phyloP scores from a whole-genome alignment of 352 stramenopile genomes.

The Pythium biforme region DNA sequence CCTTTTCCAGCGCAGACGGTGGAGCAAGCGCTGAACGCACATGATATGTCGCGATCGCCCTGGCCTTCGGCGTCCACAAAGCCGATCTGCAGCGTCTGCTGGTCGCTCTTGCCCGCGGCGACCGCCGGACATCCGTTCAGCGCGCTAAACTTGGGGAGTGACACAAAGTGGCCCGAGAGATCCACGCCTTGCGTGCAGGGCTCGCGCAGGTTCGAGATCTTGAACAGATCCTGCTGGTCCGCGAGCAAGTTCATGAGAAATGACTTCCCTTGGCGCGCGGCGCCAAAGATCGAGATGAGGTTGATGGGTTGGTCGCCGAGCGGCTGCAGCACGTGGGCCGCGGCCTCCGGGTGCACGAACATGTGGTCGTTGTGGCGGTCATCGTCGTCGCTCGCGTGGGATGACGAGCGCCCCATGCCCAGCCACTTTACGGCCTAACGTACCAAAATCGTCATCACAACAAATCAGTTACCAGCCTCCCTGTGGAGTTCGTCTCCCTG shows the following conservation, averaged over 20 bases:
- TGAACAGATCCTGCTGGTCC: constrained; percentile 84
- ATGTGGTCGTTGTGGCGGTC: constrained; percentile 50
- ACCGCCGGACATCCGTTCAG: constrained; percentile 63
- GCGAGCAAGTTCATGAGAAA: constrained; percentile 88
- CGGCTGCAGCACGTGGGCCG: constrained; percentile 57
- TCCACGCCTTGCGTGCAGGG: constrained; percentile 86
- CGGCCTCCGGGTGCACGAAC: constrained; percentile 63
- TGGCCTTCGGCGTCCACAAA: constrained; percentile 87
- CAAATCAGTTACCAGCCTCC: too few relatives aligned
- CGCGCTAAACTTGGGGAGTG: constrained; percentile 62
- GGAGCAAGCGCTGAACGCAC: constrained; percentile 27
- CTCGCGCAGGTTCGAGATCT: constrained; percentile 85
- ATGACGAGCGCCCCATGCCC: constrained; percentile 44
- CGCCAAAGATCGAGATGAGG: constrained; percentile 85
- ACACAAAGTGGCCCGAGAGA: constrained; percentile 73
- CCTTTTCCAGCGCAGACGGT: not conserved
- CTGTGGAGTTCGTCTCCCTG: too few relatives aligned
- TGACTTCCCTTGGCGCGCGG: constrained; percentile 79
- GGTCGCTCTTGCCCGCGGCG: constrained; percentile 14
- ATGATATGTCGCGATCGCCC: constrained; percentile 84
- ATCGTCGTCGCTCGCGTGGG: constrained; percentile 24
- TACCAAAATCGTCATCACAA: not conserved
- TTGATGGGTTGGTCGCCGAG: constrained; percentile 70
- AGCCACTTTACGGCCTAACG: constrained; percentile 87
- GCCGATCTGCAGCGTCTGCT: constrained; percentile 60